These are phyloP conservation scores for Cryphonectria japonica DNA, from an alignment of 2,329 filamentous ascomycete genomes.

Conservation along the genomic window DNA sequence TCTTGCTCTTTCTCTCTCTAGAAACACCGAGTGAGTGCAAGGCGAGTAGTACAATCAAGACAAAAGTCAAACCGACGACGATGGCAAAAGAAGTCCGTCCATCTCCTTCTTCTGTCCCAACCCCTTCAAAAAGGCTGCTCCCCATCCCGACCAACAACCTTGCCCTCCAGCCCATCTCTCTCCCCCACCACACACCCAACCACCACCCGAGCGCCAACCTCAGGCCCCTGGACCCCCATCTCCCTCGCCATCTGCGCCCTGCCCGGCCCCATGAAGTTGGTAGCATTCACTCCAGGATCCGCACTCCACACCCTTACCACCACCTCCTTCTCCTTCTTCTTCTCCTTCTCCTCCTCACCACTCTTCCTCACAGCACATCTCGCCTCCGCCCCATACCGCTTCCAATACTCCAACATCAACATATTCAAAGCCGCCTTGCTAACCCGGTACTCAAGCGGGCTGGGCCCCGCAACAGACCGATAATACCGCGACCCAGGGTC, in stretches of 20 bases:
- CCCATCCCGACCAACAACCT: constrained; percentile 5
- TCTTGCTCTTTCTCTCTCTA: too few relatives aligned
- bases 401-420: constrained; percentile 33
- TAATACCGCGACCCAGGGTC: constrained; percentile 30
- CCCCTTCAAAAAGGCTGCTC: not conserved
- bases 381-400: constrained; percentile 12
- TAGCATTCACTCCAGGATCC: not conserved
- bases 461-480: constrained; percentile 18
- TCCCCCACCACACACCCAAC: constrained; percentile 14
- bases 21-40: too few relatives aligned
- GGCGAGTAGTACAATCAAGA: too few relatives aligned
- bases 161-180: constrained; percentile 14
- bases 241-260: constrained; percentile 3
- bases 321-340: not conserved
- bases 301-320: constrained; percentile 18
- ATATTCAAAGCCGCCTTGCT: constrained; percentile 39
- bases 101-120: too few relatives aligned
- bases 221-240: constrained; percentile 13
- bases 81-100: too few relatives aligned
- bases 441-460: constrained; percentile 31
- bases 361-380: not conserved
- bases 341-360: too few relatives aligned
- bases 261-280: constrained; percentile 17
- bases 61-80: not conserved
- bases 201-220: constrained; percentile 8